Percentiles rank a stretch among this genome's conserved stretches.
phyloP scores from a whole-genome alignment of 176 grass and related monocot species.

The Dendrocalamus sinicus region DNA sequence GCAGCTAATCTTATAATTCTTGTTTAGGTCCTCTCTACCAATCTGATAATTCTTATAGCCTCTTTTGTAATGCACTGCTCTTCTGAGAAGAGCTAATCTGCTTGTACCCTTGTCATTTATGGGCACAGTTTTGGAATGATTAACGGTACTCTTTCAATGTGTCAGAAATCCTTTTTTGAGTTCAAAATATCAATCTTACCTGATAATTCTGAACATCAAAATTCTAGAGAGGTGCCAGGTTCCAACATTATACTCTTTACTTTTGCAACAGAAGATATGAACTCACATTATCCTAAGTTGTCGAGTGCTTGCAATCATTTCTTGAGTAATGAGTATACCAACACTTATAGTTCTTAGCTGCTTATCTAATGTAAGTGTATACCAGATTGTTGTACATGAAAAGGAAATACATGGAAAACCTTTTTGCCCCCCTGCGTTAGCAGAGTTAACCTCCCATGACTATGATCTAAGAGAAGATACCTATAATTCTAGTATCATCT shows the following conservation, averaged over 20 bases:
- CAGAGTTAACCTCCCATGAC: neutral
- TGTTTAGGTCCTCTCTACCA: neutral
- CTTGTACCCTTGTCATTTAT: neutral
- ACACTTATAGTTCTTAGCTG: neutral
- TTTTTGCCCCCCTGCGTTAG: neutral
- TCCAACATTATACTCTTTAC: neutral
- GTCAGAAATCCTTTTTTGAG: neutral
- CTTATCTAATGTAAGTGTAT: neutral
- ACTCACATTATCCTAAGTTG: neutral
- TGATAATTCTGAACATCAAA: neutral
- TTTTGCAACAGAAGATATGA: neutral
- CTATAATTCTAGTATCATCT: neutral
- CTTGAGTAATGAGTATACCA: neutral
- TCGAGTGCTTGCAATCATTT: slow-evolving; percentile 28
- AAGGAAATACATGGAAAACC: neutral
- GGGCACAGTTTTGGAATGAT: neutral
- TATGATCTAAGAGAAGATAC: neutral
- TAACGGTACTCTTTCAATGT: neutral
- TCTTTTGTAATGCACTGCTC: neutral
- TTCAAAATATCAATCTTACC: neutral
- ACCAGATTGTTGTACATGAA: neutral
- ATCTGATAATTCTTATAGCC: neutral
- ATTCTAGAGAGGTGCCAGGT: neutral
- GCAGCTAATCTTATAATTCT: neutral
- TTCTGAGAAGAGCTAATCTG: neutral